These are phyloP conservation scores for Albatrellus ellisii DNA, from an alignment of 768 basidiomycete genomes.

Conservation along the genomic window DNA sequence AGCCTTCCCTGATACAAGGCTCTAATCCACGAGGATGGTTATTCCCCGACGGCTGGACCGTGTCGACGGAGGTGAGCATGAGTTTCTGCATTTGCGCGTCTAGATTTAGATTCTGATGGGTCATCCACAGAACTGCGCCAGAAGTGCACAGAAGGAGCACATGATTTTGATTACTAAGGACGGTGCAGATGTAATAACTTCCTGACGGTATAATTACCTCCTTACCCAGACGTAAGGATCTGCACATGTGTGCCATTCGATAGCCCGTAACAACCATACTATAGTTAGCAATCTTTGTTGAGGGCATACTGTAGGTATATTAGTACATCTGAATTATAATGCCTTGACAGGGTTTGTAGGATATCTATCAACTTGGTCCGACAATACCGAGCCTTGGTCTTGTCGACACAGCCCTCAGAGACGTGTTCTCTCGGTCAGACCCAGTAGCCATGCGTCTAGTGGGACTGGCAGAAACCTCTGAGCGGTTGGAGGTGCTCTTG, in stretches of 20 bases:
- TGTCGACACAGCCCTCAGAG: background rate
- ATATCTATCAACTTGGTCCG: background rate
- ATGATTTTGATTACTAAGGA: constrained; percentile 73
- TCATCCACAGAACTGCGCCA: constrained; percentile 50
- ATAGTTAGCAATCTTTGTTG: no score
- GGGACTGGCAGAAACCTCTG: background rate
- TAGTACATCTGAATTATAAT: no score
- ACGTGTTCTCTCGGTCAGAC: background rate
- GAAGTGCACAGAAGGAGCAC: constrained; percentile 81
- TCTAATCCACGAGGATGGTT: constrained; percentile 53
- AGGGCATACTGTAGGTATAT: no score
- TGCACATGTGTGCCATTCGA: no score
- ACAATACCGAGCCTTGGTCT: background rate
- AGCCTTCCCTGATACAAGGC: constrained; percentile 77
- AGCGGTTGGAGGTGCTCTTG: background rate
- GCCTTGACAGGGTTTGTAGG: no score
- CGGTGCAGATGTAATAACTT: constrained; percentile 71
- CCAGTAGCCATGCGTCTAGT: background rate
- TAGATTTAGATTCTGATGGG: background rate
- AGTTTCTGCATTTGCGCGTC: background rate
- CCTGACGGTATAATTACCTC: no score
- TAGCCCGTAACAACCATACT: no score
- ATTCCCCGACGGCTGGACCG: constrained; percentile 90
- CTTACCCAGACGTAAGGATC: no score
- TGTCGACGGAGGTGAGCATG: constrained; percentile 62